Base-by-base conservation (phyloP, 139 green algal species). In the Raphidocelis subcapitata region DNA sequence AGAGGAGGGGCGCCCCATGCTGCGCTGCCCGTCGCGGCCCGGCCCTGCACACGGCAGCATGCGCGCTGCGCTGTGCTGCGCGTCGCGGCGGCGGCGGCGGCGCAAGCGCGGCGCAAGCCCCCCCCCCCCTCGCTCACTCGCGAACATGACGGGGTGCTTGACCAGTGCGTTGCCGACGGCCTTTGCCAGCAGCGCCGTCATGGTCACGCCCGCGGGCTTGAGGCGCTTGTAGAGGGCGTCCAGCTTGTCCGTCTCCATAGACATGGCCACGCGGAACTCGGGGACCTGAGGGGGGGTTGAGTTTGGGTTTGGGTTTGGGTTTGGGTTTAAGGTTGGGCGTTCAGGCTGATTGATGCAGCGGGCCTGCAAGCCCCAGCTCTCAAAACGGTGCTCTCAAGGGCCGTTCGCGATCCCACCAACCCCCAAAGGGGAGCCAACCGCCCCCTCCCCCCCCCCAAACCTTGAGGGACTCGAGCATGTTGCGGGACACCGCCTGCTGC, bases 121-220 rank as follows among this genome's bases (percentile, higher is more conserved):
- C 41, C 8, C 8, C 41, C 41, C 35, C 21, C 33, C 32, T 31
- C 0, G 67, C 86, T 76, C 60, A 93, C 89, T 56, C 32, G 95
- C 89, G 65, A 94, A 97, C 49, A 99, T 82, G 41, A 97, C 72
- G 3, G 95, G 95, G 84, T 99, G 94, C 72, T 90, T 77, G 3
- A 88, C 88, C 24, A 99, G 88, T 2, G 95, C 95, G 44, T 94
- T 78, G 51, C 89, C 95, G 49, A 86, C 84, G 15, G 95, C 95
- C 88, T 99, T 99, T 57, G 94, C 90, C 73, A 99, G 89, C 77
- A 99, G 82, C 3, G 89, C 94, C 8, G 94, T 97, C 93, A 99
- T 98, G 65, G 95, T 99, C 46, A 99, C 95, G 67, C 95, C 95
- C 52, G 98, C 93, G 35, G 93, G 91, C 90, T 99, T 99, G 29